A percentile compares a stretch with the other conserved stretches of the same genome.
Conservation (phyloP, 2,329 filamentous ascomycete species). For the Ophiocordyceps australis region DNA sequence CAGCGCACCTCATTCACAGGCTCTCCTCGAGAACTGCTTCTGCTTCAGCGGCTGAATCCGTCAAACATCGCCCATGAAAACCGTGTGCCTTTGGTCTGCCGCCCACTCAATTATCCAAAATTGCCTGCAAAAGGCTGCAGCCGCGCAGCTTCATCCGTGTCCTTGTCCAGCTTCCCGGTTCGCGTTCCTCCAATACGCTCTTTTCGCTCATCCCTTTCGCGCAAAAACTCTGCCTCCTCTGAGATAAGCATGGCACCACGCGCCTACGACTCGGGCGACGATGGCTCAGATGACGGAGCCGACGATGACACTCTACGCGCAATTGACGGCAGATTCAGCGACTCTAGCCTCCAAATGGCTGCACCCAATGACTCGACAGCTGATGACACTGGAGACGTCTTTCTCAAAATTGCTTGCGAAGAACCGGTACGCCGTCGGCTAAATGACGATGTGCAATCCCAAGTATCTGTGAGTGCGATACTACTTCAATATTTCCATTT, state of each 20-base stretch:
- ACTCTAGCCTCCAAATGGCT: slow-evolving; percentile 13
- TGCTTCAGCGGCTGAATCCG: slow-evolving; percentile 22
- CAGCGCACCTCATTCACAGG: no score
- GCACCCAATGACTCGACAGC: slow-evolving; percentile 15
- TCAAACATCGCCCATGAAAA: slow-evolving; percentile 27
- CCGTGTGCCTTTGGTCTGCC: slow-evolving; percentile 17
- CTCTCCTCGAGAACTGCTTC: slow-evolving; percentile 27
- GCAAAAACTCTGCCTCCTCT: slow-evolving; percentile 28
- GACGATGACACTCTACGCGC: slow-evolving; percentile 31
- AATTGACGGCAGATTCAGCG: slow-evolving; percentile 22
- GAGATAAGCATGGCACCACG: slow-evolving; percentile 31
- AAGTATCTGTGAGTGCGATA: no score
- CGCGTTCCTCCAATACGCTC: slow-evolving; percentile 35
- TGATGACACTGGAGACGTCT: slow-evolving; percentile 39
- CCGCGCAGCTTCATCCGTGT: no score
- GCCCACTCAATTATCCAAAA: slow-evolving; percentile 32
- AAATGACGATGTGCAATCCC: slow-evolving; percentile 11
- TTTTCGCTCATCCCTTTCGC: slow-evolving; percentile 37
- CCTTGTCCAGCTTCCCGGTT: no score
- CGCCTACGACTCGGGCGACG: slow-evolving; percentile 21
- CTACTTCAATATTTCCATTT: no score
- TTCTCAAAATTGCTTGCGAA: slow-evolving; percentile 38
- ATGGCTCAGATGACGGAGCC: slow-evolving; percentile 22
- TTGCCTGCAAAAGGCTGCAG: slow-evolving; percentile 14
- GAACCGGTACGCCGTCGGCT: slow-evolving; percentile 19